Evolutionary conservation across 192 early-diverging fungal genomes (phyloP).

Genomic region (Umbelopsis ramanniana): DNA sequence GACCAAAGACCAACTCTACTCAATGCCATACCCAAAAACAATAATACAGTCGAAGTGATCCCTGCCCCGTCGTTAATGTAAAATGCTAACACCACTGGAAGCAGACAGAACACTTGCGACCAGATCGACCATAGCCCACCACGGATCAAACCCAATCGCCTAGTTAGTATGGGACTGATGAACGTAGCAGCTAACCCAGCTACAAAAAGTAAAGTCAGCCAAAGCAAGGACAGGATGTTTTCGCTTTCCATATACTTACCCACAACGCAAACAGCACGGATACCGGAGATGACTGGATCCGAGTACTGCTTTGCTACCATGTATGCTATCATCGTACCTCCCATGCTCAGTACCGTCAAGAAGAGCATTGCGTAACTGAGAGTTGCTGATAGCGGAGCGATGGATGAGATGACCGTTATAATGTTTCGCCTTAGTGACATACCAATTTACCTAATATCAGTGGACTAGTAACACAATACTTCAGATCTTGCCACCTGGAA

Average conservation of each 20-base stretch:
- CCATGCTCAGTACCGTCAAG: slow-evolving; percentile 36
- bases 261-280: slow-evolving; percentile 32
- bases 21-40: slow-evolving; percentile 45
- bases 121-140: slow-evolving; percentile 42
- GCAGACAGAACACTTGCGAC: slow-evolving; percentile 29
- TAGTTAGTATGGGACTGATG: slow-evolving; percentile 29
- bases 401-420: background rate
- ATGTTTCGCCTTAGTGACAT: background rate
- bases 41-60: slow-evolving; percentile 10
- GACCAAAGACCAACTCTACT: slow-evolving; percentile 42
- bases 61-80: slow-evolving; percentile 24
- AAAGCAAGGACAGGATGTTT: too few species aligned
- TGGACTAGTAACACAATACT: background rate
- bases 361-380: slow-evolving; percentile 37
- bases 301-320: slow-evolving; percentile 34
- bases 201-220: background rate
- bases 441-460: background rate
- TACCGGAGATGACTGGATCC: slow-evolving; percentile 15
- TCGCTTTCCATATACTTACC: background rate
- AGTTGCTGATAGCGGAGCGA: background rate
- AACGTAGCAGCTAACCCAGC: slow-evolving; percentile 33
- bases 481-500: background rate
- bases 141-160: slow-evolving; percentile 34
- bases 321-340: slow-evolving; percentile 44
- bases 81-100: slow-evolving; percentile 39